phyloP scores from a whole-genome alignment of 2,329 filamentous ascomycete species.

The Cryoendolithus antarcticus region DNA sequence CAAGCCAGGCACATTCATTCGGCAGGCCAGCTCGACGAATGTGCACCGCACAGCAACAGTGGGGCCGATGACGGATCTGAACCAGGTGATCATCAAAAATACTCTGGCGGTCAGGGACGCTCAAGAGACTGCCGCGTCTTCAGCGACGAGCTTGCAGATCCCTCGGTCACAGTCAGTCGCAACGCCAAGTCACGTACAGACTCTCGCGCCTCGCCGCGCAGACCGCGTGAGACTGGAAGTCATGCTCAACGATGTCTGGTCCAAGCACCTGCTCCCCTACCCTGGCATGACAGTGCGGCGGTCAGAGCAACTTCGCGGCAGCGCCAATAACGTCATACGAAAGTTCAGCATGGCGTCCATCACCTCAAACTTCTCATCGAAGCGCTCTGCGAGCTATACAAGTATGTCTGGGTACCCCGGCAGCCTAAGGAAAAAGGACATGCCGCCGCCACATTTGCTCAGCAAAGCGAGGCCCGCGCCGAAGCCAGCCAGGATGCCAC shows the following conservation, averaged over 20 bases:
- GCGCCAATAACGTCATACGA: slow-evolving; percentile 77
- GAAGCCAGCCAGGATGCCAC: slow-evolving; percentile 1
- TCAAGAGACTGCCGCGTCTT: slow-evolving; percentile 27
- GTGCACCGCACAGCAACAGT: slow-evolving; percentile 68
- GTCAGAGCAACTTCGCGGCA: slow-evolving; percentile 60
- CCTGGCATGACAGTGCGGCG: slow-evolving; percentile 64
- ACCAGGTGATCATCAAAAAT: slow-evolving; percentile 76
- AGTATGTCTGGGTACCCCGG: slow-evolving; percentile 21
- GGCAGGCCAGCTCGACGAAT: slow-evolving; percentile 46
- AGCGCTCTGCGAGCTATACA: slow-evolving; percentile 51
- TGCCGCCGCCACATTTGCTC: slow-evolving; percentile 6
- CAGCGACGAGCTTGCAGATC: slow-evolving; percentile 41
- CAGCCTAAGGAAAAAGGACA: slow-evolving; percentile 17
- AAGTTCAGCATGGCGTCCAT: slow-evolving; percentile 77
- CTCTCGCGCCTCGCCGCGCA: slow-evolving; percentile 59
- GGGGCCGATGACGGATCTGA: slow-evolving; percentile 53
- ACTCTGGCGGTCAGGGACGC: slow-evolving; percentile 56
- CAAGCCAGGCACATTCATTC: slow-evolving; percentile 51
- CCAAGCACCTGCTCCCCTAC: slow-evolving; percentile 64
- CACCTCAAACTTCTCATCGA: slow-evolving; percentile 63
- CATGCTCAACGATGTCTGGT: slow-evolving; percentile 69
- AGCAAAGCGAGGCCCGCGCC: background rate
- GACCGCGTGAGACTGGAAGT: slow-evolving; percentile 69
- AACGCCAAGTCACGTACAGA: slow-evolving; percentile 53
- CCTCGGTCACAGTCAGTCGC: slow-evolving; percentile 69